Evolutionary conservation across 2,329 filamentous ascomycete genomes (phyloP).

Genomic region (Pezicula rhizophila): DNA sequence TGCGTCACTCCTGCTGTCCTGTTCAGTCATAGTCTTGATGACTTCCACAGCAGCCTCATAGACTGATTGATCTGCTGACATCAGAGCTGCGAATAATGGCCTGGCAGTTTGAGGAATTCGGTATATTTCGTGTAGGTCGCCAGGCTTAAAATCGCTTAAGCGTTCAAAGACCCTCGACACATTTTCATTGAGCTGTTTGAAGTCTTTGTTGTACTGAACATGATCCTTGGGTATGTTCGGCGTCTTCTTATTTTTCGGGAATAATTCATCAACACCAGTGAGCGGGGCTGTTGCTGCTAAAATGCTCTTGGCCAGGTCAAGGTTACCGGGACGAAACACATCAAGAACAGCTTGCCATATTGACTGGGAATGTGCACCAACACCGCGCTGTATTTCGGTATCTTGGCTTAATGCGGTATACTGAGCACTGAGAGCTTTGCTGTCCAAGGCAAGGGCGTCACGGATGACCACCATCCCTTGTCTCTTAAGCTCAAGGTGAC

Average conservation of each 20-base stretch:
- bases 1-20: slow-evolving; percentile 48
- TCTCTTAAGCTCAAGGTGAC: slow-evolving; percentile 45
- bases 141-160: slow-evolving; percentile 67
- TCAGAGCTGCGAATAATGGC: slow-evolving; percentile 70
- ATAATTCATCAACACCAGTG: slow-evolving; percentile 69
- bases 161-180: slow-evolving; percentile 72
- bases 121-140: slow-evolving; percentile 65
- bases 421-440: slow-evolving; percentile 63
- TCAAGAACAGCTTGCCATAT: slow-evolving; percentile 75
- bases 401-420: slow-evolving; percentile 58
- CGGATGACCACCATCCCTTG: slow-evolving; percentile 60
- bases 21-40: slow-evolving; percentile 73
- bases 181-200: slow-evolving; percentile 53
- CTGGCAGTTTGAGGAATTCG: slow-evolving; percentile 62
- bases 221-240: slow-evolving; percentile 46
- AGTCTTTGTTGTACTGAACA: slow-evolving; percentile 71
- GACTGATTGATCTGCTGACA: slow-evolving; percentile 73
- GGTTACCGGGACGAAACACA: slow-evolving; percentile 58
- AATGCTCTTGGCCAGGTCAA: slow-evolving; percentile 69
- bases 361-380: slow-evolving; percentile 63
- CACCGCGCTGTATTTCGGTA: slow-evolving; percentile 57
- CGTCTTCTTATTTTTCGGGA: slow-evolving; percentile 21
- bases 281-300: slow-evolving; percentile 55
- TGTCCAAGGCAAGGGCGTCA: slow-evolving; percentile 63
- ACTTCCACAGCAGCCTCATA: slow-evolving; percentile 76